Base-by-base conservation (phyloP, 805 yeast species). In the Nakazawaea laoshanensis region DNA sequence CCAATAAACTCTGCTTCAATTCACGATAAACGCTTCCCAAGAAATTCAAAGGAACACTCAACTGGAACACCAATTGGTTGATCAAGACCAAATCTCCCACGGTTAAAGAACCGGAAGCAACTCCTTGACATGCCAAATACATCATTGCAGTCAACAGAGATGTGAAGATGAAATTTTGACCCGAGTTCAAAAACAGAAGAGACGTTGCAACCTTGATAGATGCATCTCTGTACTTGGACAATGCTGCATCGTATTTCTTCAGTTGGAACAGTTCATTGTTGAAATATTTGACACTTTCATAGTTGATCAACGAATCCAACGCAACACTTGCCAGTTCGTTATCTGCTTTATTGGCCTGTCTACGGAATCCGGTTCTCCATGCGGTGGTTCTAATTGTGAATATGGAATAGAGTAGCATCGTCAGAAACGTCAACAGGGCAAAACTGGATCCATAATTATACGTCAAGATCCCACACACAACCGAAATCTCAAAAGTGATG, bases 71-170 rank as follows among this genome's bases (percentile, higher is more conserved):
- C 36, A 92, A 68, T 59, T 92, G 98, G 57, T 92, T 92, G 43
- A 92, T 89, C 39, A 92, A 64, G 14, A 92, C 97, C 49, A 92
- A 65, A 52, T 92, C 98, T 44, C 98, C 98, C 14, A 92, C 96
- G 1, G 94, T 80, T 35, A 92, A 61, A 1, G 73, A 55, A 0
- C 95, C 95, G 3, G 70, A 56, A 10, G 86, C 76, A n/a, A 92
- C 92, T 18, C 97, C 97, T 35, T 77, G 74, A 47, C 95, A 85
- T 11, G 96, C 96, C 94, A 92, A 79, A 54, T 84, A 92, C 98
- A 92, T 92, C 94, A 92, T 92, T 2, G 78, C 83, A 2, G 98
- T 92, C 42, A 92, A 62, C 2, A 98, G 97, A 25, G 83, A 57
- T 0, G 96, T 84, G 58, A 83, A 83, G 20, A 83, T 83, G 35